Evolutionary conservation across 1,139 yeast species (phyloP), one percentile per base, ranked within the genome.

Genomic region (Suhomyces kunorum): DNA sequence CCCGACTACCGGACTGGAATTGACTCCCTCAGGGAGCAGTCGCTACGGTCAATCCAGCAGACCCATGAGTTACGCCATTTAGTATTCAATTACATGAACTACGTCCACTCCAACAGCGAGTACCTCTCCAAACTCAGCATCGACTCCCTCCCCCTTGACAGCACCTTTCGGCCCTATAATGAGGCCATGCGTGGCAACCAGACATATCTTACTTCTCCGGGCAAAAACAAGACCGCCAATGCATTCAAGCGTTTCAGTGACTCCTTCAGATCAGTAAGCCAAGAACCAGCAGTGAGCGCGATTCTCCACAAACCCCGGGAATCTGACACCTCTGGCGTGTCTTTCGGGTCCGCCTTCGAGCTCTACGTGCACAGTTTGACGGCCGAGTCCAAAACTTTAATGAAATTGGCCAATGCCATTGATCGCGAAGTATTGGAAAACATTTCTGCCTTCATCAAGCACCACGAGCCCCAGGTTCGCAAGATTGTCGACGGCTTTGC

Each of bases 1-100:
- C 56, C 75, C 4, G 78, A 73, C 55, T 69, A 65, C 46, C 55
- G 53, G 28, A 52, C 68, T 4, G 75, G 76, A 2, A 61, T 72
- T 14, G 63, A 61, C 20, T 53, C 47, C 32, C 50, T 73, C 27
- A 51, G 59, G 14, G 44, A 48, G 3, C 76, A 71, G 46, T 58
- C 66, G 18, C 44, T 50, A 14, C 53, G 59, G 19, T 69, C 76
- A 9, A 50, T 72, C 22, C 53, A 55, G 19, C 78, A 72, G 51
- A 53, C 71, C 8, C 77, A 72, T 46, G 76, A 71, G 33, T 58
- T 71, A 18, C 58, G 75, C 18, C 64, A 59, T 40, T 58, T 72
- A 47, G 69, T 71, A 31, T 65, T 68, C 47, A 60, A 53, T 40
- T 66, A 66, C 45, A 64, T 71, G 64, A 66, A 59, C 44, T 66